phyloP scores from a whole-genome alignment of 139 green algal species.

The Chlamydomonas schloesseri region DNA sequence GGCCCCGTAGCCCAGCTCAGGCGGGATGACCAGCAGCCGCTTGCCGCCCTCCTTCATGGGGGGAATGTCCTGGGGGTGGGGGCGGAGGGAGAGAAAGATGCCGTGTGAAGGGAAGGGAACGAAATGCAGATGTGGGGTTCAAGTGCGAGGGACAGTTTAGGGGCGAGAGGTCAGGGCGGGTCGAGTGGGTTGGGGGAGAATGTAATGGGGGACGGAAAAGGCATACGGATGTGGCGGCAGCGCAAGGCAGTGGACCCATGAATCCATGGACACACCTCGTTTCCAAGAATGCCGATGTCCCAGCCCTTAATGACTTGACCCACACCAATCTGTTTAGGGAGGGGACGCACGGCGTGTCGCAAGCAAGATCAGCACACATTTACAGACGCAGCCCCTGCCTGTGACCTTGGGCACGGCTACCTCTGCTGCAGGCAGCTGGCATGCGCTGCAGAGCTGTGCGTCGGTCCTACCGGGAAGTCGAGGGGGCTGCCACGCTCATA shows the following conservation, averaged over 20 bases:
- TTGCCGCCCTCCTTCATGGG: conserved; percentile 89
- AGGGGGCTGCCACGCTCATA: conserved; percentile 85
- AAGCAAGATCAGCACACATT: too few species aligned
- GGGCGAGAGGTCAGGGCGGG: background rate
- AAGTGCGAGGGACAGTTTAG: too few species aligned
- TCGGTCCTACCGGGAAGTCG: conserved; percentile 72
- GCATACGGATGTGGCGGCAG: background rate
- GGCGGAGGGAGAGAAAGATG: too few species aligned
- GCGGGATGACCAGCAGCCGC: conserved; percentile 58
- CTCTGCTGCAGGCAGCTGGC: too few species aligned
- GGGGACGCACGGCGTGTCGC: too few species aligned
- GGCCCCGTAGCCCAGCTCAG: conserved; percentile 55
- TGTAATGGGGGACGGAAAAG: background rate
- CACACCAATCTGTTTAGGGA: conserved; percentile 71
- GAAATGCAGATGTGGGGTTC: too few species aligned
- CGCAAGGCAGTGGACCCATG: background rate
- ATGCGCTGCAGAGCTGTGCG: too few species aligned
- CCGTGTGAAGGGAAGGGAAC: too few species aligned
- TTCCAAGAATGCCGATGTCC: conserved; percentile 87
- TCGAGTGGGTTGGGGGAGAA: background rate
- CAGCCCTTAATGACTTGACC: conserved; percentile 85
- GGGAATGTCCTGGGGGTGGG: conserved; percentile 70
- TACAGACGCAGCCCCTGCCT: too few species aligned
- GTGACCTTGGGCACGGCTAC: too few species aligned
- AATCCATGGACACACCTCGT: conserved; percentile 42